Evolutionary conservation across 345 rosid species (phyloP).

Genomic region (Viola odorata): DNA sequence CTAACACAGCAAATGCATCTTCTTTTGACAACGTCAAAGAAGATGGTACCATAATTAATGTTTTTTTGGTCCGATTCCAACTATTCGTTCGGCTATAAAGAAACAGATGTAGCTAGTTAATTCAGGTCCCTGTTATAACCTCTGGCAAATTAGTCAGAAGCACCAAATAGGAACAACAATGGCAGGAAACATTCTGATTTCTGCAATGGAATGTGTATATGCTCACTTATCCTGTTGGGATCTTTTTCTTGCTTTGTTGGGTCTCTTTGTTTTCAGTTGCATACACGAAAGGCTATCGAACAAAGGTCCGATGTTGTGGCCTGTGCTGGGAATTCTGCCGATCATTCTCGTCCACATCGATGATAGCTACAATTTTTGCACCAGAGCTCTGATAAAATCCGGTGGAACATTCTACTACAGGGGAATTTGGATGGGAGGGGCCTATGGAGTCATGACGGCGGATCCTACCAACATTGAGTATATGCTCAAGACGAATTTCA

Average conservation of each 20-base stretch:
- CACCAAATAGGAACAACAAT: neutral
- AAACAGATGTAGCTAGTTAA: too few species aligned
- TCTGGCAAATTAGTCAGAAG: neutral
- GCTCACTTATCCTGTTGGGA: conserved; percentile 37
- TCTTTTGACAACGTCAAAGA: too few species aligned
- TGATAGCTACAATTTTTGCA: conserved; percentile 36
- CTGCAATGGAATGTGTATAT: conserved; percentile 18
- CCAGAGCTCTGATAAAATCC: conserved; percentile 34
- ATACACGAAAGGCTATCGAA: conserved; percentile 39
- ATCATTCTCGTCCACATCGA: conserved; percentile 25
- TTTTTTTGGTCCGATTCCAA: too few species aligned
- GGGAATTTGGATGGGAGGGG: conserved; percentile 54
- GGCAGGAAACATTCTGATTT: conserved; percentile 8
- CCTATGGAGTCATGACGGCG: conserved; percentile 46
- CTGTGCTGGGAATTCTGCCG: conserved; percentile 52
- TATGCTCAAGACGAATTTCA: conserved; percentile 58
- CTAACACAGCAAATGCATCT: too few species aligned
- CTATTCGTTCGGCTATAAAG: too few species aligned
- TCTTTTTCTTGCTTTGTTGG: conserved; percentile 34
- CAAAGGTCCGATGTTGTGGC: conserved; percentile 62
- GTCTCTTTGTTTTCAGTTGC: conserved; percentile 47
- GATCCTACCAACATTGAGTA: conserved; percentile 58
- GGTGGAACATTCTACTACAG: conserved; percentile 46
- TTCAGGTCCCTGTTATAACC: neutral
- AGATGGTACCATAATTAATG: too few species aligned